phyloP scores from a whole-genome alignment of 768 basidiomycete genomes.

The Daedaleopsis sinensis region DNA sequence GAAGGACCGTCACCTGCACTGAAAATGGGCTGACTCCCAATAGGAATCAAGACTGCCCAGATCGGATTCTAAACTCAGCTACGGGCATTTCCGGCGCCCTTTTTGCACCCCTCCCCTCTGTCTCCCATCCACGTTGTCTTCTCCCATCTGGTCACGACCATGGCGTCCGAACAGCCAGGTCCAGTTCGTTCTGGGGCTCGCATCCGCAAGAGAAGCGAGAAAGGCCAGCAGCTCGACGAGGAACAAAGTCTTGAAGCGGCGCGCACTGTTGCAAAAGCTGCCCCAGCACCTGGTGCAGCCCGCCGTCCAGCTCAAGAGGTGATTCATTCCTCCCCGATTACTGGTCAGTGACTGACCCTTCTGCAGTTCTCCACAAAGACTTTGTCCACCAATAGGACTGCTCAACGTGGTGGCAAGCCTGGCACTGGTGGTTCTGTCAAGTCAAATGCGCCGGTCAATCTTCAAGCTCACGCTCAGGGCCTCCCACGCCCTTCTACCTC shows the following conservation, averaged over 20 bases:
- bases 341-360: not conserved
- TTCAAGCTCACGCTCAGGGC: not conserved
- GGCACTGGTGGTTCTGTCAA: not conserved
- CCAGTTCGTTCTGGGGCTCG: not conserved
- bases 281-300: not conserved
- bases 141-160: too few relatives aligned
- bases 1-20: too few relatives aligned
- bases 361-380: not conserved
- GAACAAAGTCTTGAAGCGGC: not conserved
- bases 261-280: too few relatives aligned
- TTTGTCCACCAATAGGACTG: not conserved
- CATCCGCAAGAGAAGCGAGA: not conserved
- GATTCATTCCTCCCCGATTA: not conserved
- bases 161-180: not conserved
- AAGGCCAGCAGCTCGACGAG: not conserved
- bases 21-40: too few relatives aligned
- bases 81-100: too few relatives aligned
- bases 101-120: too few relatives aligned
- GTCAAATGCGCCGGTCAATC: not conserved
- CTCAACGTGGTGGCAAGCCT: not conserved
- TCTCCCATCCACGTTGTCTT: too few relatives aligned
- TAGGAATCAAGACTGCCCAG: too few relatives aligned
- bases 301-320: too few relatives aligned
- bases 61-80: too few relatives aligned
- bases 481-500: not conserved